These are phyloP conservation scores for Chara braunii DNA, from an alignment of 139 green algal species.

Conservation along the genomic window DNA sequence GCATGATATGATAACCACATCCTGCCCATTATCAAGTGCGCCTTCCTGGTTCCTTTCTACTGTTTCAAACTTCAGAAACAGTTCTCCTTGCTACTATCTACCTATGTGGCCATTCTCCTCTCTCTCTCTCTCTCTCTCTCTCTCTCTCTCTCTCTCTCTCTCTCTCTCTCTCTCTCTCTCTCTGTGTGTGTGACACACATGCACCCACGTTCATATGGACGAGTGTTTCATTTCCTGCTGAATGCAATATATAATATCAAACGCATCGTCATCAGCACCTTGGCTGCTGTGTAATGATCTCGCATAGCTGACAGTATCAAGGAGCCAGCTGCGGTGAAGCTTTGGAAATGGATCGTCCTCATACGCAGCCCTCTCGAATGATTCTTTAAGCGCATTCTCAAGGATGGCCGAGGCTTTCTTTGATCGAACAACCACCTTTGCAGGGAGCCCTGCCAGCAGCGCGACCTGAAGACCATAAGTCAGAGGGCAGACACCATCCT, in stretches of 20 bases:
- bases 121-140: too few species aligned
- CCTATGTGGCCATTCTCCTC: too few species aligned
- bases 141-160: too few species aligned
- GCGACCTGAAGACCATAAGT: slow-evolving; percentile 92
- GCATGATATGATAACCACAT: too few species aligned
- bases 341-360: neutral
- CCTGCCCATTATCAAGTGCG: too few species aligned
- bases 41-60: too few species aligned
- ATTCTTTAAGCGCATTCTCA: slow-evolving; percentile 5
- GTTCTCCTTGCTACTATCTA: too few species aligned
- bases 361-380: slow-evolving; percentile 8
- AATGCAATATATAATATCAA: slow-evolving; percentile 23
- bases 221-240: slow-evolving; percentile 20
- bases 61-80: too few species aligned
- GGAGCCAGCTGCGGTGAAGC: slow-evolving; percentile 5
- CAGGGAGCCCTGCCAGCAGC: slow-evolving; percentile 66
- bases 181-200: too few species aligned
- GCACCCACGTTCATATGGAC: slow-evolving; percentile 6
- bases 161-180: too few species aligned
- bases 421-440: neutral
- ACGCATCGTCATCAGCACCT: slow-evolving; percentile 14
- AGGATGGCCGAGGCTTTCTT: neutral
- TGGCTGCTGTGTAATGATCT: neutral
- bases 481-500: slow-evolving; percentile 72
- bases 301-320: neutral